These are phyloP conservation scores for Chaetomium sp. DNA, from an alignment of 2,329 filamentous ascomycete species.

Conservation along the genomic window DNA sequence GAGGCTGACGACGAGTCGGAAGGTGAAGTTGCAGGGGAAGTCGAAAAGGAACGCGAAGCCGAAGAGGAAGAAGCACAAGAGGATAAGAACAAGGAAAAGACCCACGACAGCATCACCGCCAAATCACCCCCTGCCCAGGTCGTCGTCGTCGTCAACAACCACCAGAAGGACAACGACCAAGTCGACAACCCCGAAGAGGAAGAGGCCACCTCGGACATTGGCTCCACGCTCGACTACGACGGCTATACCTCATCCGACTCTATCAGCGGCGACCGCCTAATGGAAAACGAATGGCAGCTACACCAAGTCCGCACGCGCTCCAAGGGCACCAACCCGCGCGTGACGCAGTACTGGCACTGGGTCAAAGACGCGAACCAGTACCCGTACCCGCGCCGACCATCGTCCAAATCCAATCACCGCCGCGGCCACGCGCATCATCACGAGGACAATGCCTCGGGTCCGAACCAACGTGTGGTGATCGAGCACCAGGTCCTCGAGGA, in stretches of 20 bases:
- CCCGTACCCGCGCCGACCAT: too few relatives aligned
- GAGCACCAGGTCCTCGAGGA: conserved; percentile 50
- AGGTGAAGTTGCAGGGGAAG: too few relatives aligned
- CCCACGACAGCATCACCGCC: too few relatives aligned
- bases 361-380: conserved; percentile 30
- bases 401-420: too few relatives aligned
- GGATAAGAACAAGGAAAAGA: neutral
- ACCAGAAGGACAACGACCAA: too few relatives aligned
- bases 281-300: conserved; percentile 44
- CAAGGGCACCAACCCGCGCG: conserved; percentile 39
- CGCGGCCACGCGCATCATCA: too few relatives aligned
- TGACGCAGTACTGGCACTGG: conserved; percentile 54
- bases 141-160: too few relatives aligned
- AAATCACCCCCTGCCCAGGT: too few relatives aligned
- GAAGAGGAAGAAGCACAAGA: conserved; percentile 2
- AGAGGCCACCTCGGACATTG: neutral
- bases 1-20: neutral
- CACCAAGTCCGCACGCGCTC: conserved; percentile 45
- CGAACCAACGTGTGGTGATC: conserved; percentile 29
- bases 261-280: conserved; percentile 39
- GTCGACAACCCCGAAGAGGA: too few relatives aligned
- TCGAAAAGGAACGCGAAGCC: too few relatives aligned
- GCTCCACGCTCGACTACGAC: conserved; percentile 31
- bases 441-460: too few relatives aligned
- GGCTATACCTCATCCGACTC: conserved; percentile 49